A percentile compares a stretch with the other conserved stretches of the same genome.
Conservation (phyloP, 257 asterid genomes). For the Buddleja alternifolia region DNA sequence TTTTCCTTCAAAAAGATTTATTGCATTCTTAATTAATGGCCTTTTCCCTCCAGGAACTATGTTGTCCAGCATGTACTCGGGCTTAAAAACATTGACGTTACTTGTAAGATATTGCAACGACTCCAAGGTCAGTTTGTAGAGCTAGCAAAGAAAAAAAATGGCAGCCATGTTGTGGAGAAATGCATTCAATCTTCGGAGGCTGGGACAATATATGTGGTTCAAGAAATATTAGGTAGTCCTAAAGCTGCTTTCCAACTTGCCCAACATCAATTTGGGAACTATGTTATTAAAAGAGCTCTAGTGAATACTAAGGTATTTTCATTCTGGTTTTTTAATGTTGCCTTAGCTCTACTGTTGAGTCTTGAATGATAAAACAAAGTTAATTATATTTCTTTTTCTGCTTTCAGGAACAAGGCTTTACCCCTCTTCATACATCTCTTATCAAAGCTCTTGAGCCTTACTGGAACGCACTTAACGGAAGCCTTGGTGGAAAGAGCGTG, state of each 20-base stretch:
- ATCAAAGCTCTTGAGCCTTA: slow-evolving; percentile 14
- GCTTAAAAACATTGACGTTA: background rate
- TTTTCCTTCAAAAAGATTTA: background rate
- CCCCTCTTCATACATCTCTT: background rate
- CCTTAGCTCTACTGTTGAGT: too few species aligned
- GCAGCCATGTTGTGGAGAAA: slow-evolving; percentile 47
- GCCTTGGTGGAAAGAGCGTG: slow-evolving; percentile 11
- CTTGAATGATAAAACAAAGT: background rate
- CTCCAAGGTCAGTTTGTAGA: slow-evolving; percentile 29
- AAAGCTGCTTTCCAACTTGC: slow-evolving; percentile 33
- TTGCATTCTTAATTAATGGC: background rate
- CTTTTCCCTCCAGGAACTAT: slow-evolving; percentile 39
- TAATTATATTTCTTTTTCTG: background rate
- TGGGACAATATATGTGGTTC: slow-evolving; percentile 23
- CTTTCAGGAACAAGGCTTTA: background rate
- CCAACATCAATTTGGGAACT: slow-evolving; percentile 45
- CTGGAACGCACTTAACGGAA: background rate
- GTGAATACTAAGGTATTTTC: slow-evolving; percentile 29
- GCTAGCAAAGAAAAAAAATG: slow-evolving; percentile 35
- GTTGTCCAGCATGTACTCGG: slow-evolving; percentile 45
- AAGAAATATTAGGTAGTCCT: slow-evolving; percentile 23
- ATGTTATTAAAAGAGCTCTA: slow-evolving; percentile 49
- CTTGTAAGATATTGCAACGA: background rate
- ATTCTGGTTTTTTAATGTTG: background rate
- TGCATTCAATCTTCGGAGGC: slow-evolving; percentile 31